Percentiles rank a stretch among this genome's conserved stretches.
These are phyloP conservation scores for Colletotrichum ledebouriae DNA, from an alignment of 2,329 filamentous ascomycete genomes.

Conservation along the genomic window DNA sequence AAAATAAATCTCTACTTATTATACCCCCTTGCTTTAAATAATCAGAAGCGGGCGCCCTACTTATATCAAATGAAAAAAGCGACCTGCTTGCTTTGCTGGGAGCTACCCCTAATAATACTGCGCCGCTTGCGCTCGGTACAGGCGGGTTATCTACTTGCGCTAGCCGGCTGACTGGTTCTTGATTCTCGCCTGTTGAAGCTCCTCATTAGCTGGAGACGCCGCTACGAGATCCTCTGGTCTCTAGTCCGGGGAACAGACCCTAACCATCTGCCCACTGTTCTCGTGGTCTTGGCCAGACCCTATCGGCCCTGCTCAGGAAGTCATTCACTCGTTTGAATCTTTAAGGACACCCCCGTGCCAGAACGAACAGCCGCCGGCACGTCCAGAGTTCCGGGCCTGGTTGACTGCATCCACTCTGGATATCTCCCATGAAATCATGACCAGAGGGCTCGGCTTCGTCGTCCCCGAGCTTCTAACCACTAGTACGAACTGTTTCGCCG, in stretches of 20 bases:
- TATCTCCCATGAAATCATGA: not conserved
- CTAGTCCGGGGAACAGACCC: no score
- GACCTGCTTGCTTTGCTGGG: no score
- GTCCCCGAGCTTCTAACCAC: conserved; percentile 2
- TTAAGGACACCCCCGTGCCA: conserved; percentile 1
- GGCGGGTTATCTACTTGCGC: conserved; percentile 10
- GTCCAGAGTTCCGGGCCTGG: not conserved
- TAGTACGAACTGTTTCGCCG: not conserved
- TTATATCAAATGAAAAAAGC: no score
- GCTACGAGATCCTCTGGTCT: no score
- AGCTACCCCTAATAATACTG: no score
- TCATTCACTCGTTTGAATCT: not conserved
- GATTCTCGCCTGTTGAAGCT: conserved; percentile 27
- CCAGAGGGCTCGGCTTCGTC: not conserved
- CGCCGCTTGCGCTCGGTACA: no score
- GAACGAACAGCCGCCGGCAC: not conserved
- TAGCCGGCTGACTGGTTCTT: not conserved
- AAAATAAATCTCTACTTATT: no score
- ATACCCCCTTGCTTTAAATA: no score
- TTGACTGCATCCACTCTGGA: conserved; percentile 9
- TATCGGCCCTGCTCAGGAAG: not conserved
- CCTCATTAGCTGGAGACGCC: conserved; percentile 20
- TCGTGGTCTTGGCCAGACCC: not conserved
- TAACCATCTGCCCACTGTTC: no score
- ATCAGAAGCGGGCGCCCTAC: no score